A percentile compares a stretch with the other conserved stretches of the same genome.
Conservation (phyloP, 1,284 basidiomycete genomes). For the Cutaneotrichosporon daszewskae region DNA sequence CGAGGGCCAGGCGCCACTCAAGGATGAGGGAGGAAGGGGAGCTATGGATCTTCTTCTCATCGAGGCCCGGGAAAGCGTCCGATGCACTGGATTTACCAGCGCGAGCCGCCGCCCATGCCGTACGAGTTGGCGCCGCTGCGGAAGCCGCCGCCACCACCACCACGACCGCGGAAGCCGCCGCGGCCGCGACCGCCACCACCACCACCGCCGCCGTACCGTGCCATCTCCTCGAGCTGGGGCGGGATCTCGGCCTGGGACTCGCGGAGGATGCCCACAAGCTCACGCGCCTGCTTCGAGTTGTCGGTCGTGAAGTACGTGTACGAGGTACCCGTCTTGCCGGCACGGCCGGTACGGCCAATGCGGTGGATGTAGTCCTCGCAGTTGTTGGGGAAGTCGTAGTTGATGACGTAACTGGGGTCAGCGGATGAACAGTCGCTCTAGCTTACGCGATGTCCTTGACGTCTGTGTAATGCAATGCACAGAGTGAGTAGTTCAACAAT, state of each 20-base stretch:
- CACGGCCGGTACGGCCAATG: conserved; percentile 57
- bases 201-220: conserved; percentile 66
- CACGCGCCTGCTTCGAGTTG: conserved; percentile 88
- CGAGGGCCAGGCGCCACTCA: conserved; percentile 3
- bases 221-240: conserved; percentile 89
- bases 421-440: conserved; percentile 14
- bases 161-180: conserved; percentile 50
- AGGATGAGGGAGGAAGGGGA: conserved; percentile 2
- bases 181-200: conserved; percentile 46
- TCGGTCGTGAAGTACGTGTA: conserved; percentile 96
- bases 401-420: conserved; percentile 43
- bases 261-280: conserved; percentile 78
- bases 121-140: conserved; percentile 20
- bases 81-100: conserved; percentile 19
- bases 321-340: conserved; percentile 59
- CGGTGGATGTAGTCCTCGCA: conserved; percentile 54
- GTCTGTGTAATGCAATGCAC: conserved; percentile 28
- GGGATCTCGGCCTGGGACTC: conserved; percentile 88
- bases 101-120: conserved; percentile 28
- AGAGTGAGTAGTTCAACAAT: conserved; percentile 18
- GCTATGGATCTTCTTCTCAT: neutral
- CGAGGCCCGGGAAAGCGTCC: conserved; percentile 8
- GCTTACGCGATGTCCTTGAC: conserved; percentile 44
- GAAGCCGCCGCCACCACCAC: conserved; percentile 49
- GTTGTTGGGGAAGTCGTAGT: conserved; percentile 90